Evolutionary conservation across 306 rosid genomes (phyloP).

Genomic region (Mimosa pudica): DNA sequence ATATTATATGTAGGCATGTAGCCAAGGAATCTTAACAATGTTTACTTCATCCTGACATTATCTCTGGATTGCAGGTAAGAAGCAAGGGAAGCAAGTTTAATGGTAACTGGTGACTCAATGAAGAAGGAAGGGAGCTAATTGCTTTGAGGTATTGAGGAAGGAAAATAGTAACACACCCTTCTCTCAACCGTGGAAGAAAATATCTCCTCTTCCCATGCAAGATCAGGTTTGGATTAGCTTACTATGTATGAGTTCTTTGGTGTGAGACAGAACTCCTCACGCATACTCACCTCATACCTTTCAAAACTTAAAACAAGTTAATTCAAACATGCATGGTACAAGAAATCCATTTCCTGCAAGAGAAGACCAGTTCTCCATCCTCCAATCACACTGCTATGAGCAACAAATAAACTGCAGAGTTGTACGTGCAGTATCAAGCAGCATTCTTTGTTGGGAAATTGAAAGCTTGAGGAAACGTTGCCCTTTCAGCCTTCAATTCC

Average conservation of each 20-base stretch:
- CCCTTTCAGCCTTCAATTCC: constrained; percentile 21
- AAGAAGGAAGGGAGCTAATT: constrained; percentile 5
- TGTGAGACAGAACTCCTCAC: no score
- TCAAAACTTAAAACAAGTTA: no score
- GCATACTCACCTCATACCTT: no score
- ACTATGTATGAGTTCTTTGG: no score
- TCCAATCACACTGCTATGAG: constrained; percentile 29
- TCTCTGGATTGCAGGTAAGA: constrained; percentile 54
- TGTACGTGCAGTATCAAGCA: constrained; percentile 5
- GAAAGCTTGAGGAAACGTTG: constrained; percentile 29
- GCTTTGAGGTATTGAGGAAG: not conserved
- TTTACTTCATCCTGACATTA: constrained; percentile 33
- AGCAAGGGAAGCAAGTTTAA: constrained; percentile 41
- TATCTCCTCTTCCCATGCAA: not conserved
- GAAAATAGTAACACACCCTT: not conserved
- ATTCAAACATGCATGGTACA: not conserved
- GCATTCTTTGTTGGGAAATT: constrained; percentile 23
- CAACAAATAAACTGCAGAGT: constrained; percentile 24
- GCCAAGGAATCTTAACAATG: not conserved
- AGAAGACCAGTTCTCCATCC: constrained; percentile 28
- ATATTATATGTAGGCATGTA: not conserved
- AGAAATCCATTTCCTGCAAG: not conserved
- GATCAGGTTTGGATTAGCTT: not conserved
- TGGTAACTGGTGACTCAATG: constrained; percentile 23
- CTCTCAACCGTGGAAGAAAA: not conserved